phyloP scores from a whole-genome alignment of 73 alveolate genomes.

The Tetrahymena thermophila region DNA sequence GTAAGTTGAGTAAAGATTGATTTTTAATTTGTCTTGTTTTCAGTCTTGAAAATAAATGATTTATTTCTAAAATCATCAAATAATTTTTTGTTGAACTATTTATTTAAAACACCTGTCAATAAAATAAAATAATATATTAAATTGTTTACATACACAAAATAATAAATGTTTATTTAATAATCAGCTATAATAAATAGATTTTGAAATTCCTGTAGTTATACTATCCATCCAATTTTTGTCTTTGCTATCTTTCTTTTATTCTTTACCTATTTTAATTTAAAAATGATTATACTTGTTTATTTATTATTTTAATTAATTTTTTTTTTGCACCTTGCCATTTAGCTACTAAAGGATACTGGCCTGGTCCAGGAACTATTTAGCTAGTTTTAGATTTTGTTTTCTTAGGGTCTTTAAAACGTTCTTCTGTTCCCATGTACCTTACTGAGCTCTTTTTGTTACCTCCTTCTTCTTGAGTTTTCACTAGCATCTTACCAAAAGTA shows the following conservation, averaged over 20 bases:
- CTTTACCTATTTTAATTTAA: constrained; percentile 8
- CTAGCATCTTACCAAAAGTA: constrained; percentile 30
- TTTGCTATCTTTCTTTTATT: constrained; percentile 20
- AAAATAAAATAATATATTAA: too few relatives aligned
- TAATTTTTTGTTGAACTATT: not conserved
- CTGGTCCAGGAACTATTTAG: not conserved
- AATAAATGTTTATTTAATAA: not conserved
- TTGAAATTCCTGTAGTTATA: constrained; percentile 23
- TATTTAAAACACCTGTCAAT: not conserved
- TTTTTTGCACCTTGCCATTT: constrained; percentile 36
- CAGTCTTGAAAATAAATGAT: too few relatives aligned
- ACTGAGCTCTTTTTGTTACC: constrained; percentile 2
- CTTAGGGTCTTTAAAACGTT: constrained; percentile 41
- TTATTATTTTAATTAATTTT: not conserved
- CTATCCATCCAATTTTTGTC: constrained; percentile 38
- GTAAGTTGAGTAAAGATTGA: too few relatives aligned
- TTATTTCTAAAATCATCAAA: too few relatives aligned
- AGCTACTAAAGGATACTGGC: constrained; percentile 14
- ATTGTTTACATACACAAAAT: not conserved
- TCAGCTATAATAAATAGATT: constrained; percentile 30
- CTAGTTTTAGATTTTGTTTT: constrained; percentile 5
- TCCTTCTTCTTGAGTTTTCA: not conserved
- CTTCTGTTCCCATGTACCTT: constrained; percentile 12
- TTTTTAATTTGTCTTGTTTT: too few relatives aligned
- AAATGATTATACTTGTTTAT: too few relatives aligned